Percentiles rank a stretch among this genome's conserved stretches.
Conservation (phyloP, 257 asterid species). For the Jacaranda mimosifolia region DNA sequence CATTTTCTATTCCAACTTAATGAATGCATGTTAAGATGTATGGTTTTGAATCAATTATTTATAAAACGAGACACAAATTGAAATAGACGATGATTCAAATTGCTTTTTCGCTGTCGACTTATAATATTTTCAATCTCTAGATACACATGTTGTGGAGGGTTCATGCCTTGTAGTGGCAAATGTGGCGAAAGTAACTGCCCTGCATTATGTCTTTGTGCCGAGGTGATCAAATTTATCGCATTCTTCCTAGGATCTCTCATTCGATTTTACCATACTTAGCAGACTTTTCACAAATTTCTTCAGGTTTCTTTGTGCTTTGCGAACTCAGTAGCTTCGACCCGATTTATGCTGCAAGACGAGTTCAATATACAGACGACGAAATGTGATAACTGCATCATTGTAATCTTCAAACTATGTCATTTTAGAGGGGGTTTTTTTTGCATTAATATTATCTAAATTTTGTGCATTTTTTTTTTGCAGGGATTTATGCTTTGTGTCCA, state of each 20-base stretch:
- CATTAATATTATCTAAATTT: background rate
- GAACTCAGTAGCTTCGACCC: constrained; percentile 56
- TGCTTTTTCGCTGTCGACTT: background rate
- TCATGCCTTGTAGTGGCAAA: constrained; percentile 56
- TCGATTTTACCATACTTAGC: background rate
- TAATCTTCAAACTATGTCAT: constrained; percentile 34
- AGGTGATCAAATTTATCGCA: constrained; percentile 31
- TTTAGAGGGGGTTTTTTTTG: too few relatives aligned
- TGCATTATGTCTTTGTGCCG: constrained; percentile 54
- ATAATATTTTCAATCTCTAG: constrained; percentile 26
- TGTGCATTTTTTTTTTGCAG: constrained; percentile 29
- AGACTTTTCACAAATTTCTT: background rate
- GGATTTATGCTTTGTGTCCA: constrained; percentile 53
- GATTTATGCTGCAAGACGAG: constrained; percentile 60
- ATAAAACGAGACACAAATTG: too few relatives aligned
- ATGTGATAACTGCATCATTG: constrained; percentile 59
- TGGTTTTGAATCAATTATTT: too few relatives aligned
- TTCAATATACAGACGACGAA: constrained; percentile 53
- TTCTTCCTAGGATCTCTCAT: background rate
- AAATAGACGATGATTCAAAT: background rate
- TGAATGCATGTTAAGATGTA: too few relatives aligned
- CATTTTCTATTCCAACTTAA: too few relatives aligned
- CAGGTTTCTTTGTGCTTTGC: constrained; percentile 53
- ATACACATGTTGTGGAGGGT: constrained; percentile 54
- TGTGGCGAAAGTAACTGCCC: constrained; percentile 56